Evolutionary conservation across 1,284 basidiomycete genomes (phyloP).

Genomic region (Ustilago sp.): DNA sequence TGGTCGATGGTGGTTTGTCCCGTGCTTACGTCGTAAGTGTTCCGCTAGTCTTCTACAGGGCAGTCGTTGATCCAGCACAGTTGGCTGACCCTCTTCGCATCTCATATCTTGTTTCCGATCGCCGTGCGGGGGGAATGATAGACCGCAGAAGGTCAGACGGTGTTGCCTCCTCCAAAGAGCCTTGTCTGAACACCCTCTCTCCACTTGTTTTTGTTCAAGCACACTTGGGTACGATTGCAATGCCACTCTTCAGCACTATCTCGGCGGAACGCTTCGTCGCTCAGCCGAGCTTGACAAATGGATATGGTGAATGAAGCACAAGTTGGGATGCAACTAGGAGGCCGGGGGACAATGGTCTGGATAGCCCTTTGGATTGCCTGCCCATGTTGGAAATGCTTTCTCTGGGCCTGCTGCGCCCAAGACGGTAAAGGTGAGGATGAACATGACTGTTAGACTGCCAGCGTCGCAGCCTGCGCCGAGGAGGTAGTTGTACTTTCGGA

Average conservation of each 20-base stretch:
- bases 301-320: too few species aligned
- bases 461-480: slow-evolving; percentile 78
- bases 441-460: slow-evolving; percentile 78
- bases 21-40: slow-evolving; percentile 46
- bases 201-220: too few species aligned
- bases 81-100: not conserved
- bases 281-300: slow-evolving; percentile 39
- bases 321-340: not conserved
- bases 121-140: not conserved
- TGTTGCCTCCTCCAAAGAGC: slow-evolving; percentile 49
- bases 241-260: not conserved
- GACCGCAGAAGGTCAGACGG: slow-evolving; percentile 52
- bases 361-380: slow-evolving; percentile 27
- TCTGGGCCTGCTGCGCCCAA: slow-evolving; percentile 76
- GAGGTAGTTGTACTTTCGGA: slow-evolving; percentile 78
- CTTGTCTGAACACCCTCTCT: slow-evolving; percentile 25
- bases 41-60: not conserved
- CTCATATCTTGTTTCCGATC: not conserved
- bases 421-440: slow-evolving; percentile 78
- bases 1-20: slow-evolving; percentile 48
- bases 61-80: not conserved
- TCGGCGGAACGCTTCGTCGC: slow-evolving; percentile 45
- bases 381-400: slow-evolving; percentile 73
- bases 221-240: not conserved
- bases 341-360: slow-evolving; percentile 31